Evolutionary conservation across 164 flowering plant genomes (phyloP).

Genomic region (Aristolochia contorta): DNA sequence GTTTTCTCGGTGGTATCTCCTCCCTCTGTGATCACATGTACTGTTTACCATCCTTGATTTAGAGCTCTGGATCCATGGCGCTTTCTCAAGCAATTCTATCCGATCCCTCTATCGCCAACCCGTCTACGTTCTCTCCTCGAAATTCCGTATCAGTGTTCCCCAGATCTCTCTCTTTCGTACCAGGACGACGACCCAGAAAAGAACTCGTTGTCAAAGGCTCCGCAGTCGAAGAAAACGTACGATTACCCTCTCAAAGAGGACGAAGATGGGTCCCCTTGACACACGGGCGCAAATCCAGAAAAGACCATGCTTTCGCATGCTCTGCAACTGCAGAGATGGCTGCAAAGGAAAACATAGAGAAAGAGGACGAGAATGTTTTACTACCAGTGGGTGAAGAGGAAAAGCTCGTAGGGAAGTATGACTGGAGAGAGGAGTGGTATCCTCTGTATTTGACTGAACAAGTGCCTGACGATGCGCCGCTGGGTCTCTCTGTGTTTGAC

Average conservation of each 20-base stretch:
- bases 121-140: conserved; percentile 10
- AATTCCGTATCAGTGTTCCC: too few relatives aligned
- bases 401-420: conserved; percentile 39
- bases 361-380: conserved; percentile 24
- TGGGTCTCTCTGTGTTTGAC: conserved; percentile 82
- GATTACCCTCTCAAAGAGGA: not conserved
- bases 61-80: not conserved
- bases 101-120: conserved; percentile 10
- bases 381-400: conserved; percentile 23
- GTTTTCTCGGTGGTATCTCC: too few relatives aligned
- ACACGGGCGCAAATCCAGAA: conserved; percentile 4
- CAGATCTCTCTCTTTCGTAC: not conserved
- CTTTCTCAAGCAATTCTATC: conserved; percentile 3
- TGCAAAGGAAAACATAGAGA: conserved; percentile 5
- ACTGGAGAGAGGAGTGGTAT: conserved; percentile 96
- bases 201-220: too few relatives aligned
- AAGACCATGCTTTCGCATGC: conserved; percentile 8
- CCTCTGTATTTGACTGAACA: conserved; percentile 72
- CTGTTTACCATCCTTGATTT: too few relatives aligned
- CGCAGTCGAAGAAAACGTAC: not conserved
- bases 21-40: too few relatives aligned
- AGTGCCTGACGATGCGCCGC: conserved; percentile 85
- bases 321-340: conserved; percentile 24
- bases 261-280: not conserved
- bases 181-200: too few relatives aligned